Base-by-base conservation (phyloP, 345 rosid species). In the Bruguiera parviflora region DNA sequence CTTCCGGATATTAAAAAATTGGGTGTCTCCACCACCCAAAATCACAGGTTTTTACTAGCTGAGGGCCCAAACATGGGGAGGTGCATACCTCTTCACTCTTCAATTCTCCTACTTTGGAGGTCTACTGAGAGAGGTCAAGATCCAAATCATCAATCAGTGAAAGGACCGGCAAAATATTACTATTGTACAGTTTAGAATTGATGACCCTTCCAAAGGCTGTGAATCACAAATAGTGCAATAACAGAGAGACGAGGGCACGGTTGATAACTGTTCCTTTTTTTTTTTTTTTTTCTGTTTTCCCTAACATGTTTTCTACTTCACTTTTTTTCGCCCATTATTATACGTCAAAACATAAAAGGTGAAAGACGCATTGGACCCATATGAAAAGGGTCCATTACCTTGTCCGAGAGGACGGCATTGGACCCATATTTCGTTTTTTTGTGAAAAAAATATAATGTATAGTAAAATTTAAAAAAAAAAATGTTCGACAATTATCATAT, bases 291-390 rank as follows among this genome's bases (percentile, higher is more conserved):
- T 5, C 6, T 33, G 7, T 25, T 24, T 51, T 69, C 37, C 28
- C 56, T 0, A n/a, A 24, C 59, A 24, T 27, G 24, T 10, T 11
- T 25, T 27, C 43, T 37, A 21, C n/a, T 13, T 33, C 58, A 21
- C 58, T 3, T 39, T 25, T 53, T 20, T 37, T 7, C 13, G 28
- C 19, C 22, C 1, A 51, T 43, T 29, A 64, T 27, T 2, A n/a
- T 32, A 16, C 32, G 31, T n/a, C 43, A 62, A 35, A 6, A 61
- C 61, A 22, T 2, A 25, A 25, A 20, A 28, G 31, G 51, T 6
- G 8, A 24, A 13, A 47, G 47, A 70, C 47, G 58, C 15, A 66
- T 66, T 49, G 86, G 86, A 66, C 82, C 86, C 83, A 75, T 21
- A 22, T 73, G 80, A 70, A 32, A 32, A 32, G 35, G 9, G 28